These are phyloP conservation scores for Clonostachys chloroleuca DNA, from an alignment of 2,329 filamentous ascomycete species.

Conservation along the genomic window DNA sequence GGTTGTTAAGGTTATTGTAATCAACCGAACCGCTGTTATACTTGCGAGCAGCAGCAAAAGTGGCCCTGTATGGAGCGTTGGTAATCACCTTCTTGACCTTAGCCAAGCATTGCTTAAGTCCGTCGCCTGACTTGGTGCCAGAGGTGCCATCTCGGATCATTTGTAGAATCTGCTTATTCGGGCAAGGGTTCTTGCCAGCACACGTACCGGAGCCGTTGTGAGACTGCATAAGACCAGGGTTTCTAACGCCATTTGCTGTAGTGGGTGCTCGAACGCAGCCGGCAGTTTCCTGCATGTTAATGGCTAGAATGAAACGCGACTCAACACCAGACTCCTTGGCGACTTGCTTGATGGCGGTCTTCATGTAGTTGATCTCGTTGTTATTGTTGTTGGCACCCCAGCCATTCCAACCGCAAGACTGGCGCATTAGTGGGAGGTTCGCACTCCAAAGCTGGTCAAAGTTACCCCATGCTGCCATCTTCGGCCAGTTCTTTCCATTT, in stretches of 20 bases:
- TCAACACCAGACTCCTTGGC: constrained; percentile 5
- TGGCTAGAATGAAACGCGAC: constrained; percentile 15
- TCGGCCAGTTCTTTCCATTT: constrained; percentile 9
- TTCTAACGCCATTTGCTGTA: constrained; percentile 9
- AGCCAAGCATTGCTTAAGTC: constrained; percentile 5
- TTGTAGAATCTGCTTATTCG: constrained; percentile 4
- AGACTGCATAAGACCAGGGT: constrained; percentile 11
- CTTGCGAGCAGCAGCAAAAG: constrained; percentile 10
- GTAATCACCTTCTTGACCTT: neutral
- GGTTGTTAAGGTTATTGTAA: constrained; percentile 11
- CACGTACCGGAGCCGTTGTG: constrained; percentile 9
- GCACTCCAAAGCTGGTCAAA: constrained; percentile 8
- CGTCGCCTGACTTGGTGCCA: constrained; percentile 7
- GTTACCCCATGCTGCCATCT: constrained; percentile 4
- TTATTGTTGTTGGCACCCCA: constrained; percentile 8
- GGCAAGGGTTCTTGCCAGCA: constrained; percentile 7
- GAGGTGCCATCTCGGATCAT: constrained; percentile 9
- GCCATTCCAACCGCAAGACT: constrained; percentile 9
- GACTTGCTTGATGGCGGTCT: constrained; percentile 6
- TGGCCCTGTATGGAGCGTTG: constrained; percentile 3
- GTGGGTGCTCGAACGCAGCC: constrained; percentile 8
- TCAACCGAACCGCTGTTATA: constrained; percentile 14
- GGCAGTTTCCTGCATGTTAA: constrained; percentile 21
- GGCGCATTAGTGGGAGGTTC: constrained; percentile 4
- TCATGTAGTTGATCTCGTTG: constrained; percentile 7